Evolutionary conservation across 1,284 basidiomycete species (phyloP), one percentile per base, ranked within the genome.

Genomic region (Austroboletus olivaceoglutinosus): DNA sequence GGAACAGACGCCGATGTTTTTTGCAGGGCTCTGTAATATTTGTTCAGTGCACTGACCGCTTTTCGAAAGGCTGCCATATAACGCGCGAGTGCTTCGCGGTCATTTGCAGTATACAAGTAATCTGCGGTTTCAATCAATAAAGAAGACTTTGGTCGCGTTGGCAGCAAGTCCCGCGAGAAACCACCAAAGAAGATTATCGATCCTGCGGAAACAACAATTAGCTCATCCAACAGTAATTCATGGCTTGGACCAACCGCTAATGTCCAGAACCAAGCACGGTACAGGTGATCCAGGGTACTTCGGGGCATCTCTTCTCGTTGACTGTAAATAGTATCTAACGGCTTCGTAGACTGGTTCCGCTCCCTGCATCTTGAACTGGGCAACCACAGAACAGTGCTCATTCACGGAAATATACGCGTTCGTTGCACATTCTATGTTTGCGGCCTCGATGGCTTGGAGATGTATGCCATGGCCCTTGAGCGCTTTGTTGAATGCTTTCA

Each of bases 21-120:
- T 16, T n/a, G 15, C 33, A 34, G 6, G 16, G n/a, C 8, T 29
- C 39, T 23, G 19, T 55, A 52, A 42, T 47, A 43, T 5, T 40
- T 18, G 21, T 42, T 4, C 13, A 55, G 46, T 10, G 16, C 12
- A 5, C 12, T 1, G 3, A 18, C 3, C 3, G 46, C 53, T n/a
- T 44, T 49, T 7, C 43, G 39, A 9, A 56, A 48, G 9, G 53
- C 46, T 23, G 41, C 39, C 31, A 56, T 40, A 39, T 51, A 43
- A 18, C 43, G 48, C 22, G 52, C 45, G 4, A 31, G n/a, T n/a
- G n/a, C n/a, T n/a, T n/a, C n/a, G n/a, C n/a, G n/a, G n/a, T n/a
- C n/a, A n/a, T n/a, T n/a, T n/a, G n/a, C n/a, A n/a, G n/a, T n/a
- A n/a, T n/a, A n/a, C n/a, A n/a, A n/a, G n/a, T n/a, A n/a, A n/a